Conservation (phyloP, 163 green algal genomes). For the Scenedesmus sp. region DNA sequence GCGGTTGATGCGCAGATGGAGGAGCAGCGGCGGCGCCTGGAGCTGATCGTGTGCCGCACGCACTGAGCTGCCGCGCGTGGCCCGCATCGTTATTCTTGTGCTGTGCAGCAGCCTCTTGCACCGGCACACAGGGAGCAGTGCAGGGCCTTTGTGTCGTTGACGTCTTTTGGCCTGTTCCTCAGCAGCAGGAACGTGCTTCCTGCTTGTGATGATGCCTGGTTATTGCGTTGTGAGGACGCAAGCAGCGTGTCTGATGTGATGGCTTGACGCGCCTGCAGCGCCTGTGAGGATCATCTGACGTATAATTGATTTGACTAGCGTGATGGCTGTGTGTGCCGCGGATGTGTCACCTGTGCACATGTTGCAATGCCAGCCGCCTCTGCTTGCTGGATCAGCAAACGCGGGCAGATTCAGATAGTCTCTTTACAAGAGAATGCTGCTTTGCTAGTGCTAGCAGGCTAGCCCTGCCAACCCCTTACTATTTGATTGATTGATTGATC, state of each 20-base stretch:
- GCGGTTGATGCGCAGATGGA: slow-evolving; percentile 30
- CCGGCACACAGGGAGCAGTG: too few relatives aligned
- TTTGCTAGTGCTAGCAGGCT: background rate
- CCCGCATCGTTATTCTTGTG: background rate
- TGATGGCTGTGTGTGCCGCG: background rate
- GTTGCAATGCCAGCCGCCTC: background rate
- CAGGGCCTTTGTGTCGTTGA: too few relatives aligned
- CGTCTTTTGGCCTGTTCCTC: too few relatives aligned
- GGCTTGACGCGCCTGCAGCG: background rate
- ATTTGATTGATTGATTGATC: background rate
- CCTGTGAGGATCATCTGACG: background rate
- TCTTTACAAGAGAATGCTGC: background rate
- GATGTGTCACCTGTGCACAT: background rate
- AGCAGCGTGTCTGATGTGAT: background rate
- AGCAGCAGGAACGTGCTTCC: too few relatives aligned
- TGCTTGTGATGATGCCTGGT: too few relatives aligned
- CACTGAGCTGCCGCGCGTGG: background rate
- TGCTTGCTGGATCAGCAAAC: too few relatives aligned
- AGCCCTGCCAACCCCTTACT: background rate
- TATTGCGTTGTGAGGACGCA: background rate
- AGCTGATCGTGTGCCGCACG: slow-evolving; percentile 33
- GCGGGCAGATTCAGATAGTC: too few relatives aligned
- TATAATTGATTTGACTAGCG: background rate
- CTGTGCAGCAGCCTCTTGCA: too few relatives aligned
- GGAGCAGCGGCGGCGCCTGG: slow-evolving; percentile 31